These are phyloP conservation scores for Calonectria henricotiae DNA, from an alignment of 2,329 filamentous ascomycete species.

Conservation along the genomic window DNA sequence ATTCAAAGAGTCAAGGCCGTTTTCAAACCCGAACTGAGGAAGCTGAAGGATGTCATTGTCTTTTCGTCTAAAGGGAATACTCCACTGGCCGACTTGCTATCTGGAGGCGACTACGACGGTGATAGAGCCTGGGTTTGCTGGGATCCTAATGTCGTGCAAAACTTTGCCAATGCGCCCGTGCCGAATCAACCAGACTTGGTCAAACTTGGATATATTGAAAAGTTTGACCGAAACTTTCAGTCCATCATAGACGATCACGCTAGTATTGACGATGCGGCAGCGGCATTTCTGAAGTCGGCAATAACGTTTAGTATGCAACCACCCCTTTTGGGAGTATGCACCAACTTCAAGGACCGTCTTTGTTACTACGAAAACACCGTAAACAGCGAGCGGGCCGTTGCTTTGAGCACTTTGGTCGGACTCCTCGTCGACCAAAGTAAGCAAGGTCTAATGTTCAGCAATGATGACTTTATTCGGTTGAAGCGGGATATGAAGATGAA, in stretches of 20 bases:
- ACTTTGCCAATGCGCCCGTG: slow-evolving; percentile 75
- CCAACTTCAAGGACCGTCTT: slow-evolving; percentile 74
- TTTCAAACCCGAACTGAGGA: slow-evolving; percentile 73
- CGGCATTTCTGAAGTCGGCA: slow-evolving; percentile 67
- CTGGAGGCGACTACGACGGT: slow-evolving; percentile 87
- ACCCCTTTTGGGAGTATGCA: slow-evolving; percentile 76
- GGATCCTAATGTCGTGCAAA: slow-evolving; percentile 76
- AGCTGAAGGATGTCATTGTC: slow-evolving; percentile 84
- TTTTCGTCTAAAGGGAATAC: slow-evolving; percentile 77
- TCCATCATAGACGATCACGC: slow-evolving; percentile 58
- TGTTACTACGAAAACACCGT: slow-evolving; percentile 74
- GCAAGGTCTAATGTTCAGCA: slow-evolving; percentile 68
- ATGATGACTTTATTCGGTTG: slow-evolving; percentile 37
- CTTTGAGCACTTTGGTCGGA: slow-evolving; percentile 69
- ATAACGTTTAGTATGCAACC: slow-evolving; percentile 74
- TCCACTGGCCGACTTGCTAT: slow-evolving; percentile 79
- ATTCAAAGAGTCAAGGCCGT: slow-evolving; percentile 79
- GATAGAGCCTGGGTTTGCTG: slow-evolving; percentile 86
- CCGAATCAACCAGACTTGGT: slow-evolving; percentile 62
- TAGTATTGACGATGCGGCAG: slow-evolving; percentile 55
- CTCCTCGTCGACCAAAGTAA: slow-evolving; percentile 73
- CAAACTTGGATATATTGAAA: slow-evolving; percentile 64
- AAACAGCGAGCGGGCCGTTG: slow-evolving; percentile 61
- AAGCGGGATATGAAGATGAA: slow-evolving; percentile 48
- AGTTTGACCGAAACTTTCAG: slow-evolving; percentile 65